These are phyloP conservation scores for Paramecium sexaurelia DNA, from an alignment of 73 alveolate species.

Conservation along the genomic window DNA sequence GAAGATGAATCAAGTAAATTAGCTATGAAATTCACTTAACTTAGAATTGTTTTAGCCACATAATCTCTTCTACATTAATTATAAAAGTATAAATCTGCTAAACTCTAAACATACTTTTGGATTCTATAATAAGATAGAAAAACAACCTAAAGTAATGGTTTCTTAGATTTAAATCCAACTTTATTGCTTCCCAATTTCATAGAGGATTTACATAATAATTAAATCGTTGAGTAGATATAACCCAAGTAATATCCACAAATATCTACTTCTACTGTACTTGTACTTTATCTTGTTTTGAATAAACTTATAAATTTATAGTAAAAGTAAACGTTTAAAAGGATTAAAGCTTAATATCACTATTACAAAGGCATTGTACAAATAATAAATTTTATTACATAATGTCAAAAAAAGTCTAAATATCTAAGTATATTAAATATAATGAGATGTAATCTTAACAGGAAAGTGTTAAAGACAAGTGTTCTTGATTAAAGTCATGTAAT, in stretches of 20 bases:
- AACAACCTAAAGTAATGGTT: background rate
- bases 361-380: background rate
- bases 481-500: background rate
- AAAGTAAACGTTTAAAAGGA: background rate
- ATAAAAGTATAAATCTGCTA: background rate
- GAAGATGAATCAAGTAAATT: conserved; percentile 36
- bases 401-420: background rate
- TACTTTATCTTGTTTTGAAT: background rate
- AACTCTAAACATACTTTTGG: conserved; percentile 13
- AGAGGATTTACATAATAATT: background rate
- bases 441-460: background rate
- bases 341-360: background rate
- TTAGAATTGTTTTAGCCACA: conserved; percentile 7
- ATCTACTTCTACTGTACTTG: background rate
- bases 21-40: conserved; percentile 22
- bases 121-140: background rate
- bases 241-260: background rate
- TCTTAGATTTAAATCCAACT: background rate
- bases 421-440: background rate
- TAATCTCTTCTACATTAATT: background rate
- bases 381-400: background rate
- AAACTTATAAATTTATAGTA: background rate
- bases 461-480: background rate
- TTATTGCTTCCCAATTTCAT: background rate
- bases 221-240: background rate